These are phyloP conservation scores for Meripilus lineatus DNA, from an alignment of 1,284 basidiomycete genomes.

Conservation along the genomic window DNA sequence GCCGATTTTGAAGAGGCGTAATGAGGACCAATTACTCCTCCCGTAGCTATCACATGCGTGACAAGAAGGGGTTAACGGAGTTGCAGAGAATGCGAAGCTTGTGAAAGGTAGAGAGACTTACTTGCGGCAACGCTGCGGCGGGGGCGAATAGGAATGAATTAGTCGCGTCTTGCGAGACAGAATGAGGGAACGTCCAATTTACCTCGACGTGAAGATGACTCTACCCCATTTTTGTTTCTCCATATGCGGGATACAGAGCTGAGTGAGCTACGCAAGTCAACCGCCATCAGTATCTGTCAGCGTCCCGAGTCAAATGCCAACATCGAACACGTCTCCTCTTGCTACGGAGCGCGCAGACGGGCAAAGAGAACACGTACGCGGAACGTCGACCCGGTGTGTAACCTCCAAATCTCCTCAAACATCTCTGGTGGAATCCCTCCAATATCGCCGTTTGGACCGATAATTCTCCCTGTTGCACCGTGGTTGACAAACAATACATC, in stretches of 20 bases:
- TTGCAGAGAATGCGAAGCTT: neutral
- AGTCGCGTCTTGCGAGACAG: too few relatives aligned
- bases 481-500: constrained; percentile 52
- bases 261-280: constrained; percentile 34
- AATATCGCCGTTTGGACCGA: constrained; percentile 43
- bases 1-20: constrained; percentile 55
- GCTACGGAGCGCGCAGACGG: neutral
- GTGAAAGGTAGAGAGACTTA: constrained; percentile 5
- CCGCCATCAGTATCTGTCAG: neutral
- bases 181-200: constrained; percentile 12
- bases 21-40: constrained; percentile 51
- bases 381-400: constrained; percentile 42
- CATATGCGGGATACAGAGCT: constrained; percentile 48
- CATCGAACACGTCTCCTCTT: too few relatives aligned
- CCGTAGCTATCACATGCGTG: constrained; percentile 26
- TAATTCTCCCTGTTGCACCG: constrained; percentile 36
- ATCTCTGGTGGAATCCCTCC: constrained; percentile 38
- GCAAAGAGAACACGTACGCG: constrained; percentile 26
- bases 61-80: neutral
- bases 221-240: constrained; percentile 43
- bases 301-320: neutral
- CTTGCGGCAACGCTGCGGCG: constrained; percentile 32
- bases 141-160: too few relatives aligned
- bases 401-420: constrained; percentile 46
- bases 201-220: constrained; percentile 48